Percentiles rank a stretch among this genome's conserved stretches.
phyloP scores from a whole-genome alignment of 1,284 basidiomycete genomes.

The Apiotrichum porosum region DNA sequence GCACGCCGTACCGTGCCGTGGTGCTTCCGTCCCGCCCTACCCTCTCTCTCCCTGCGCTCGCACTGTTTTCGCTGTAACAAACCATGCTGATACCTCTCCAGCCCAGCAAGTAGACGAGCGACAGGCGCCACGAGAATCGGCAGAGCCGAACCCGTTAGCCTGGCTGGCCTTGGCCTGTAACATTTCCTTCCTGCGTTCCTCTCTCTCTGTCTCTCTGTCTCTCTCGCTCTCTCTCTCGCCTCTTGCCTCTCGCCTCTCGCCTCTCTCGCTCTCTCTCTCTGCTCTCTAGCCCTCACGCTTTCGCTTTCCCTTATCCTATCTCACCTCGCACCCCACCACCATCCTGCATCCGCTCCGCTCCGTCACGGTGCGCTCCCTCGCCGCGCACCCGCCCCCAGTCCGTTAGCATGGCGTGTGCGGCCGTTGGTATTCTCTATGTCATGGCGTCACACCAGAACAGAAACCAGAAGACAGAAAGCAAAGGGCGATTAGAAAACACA shows the following conservation, averaged over 20 bases:
- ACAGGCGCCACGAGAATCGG: neutral
- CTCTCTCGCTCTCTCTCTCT: no score
- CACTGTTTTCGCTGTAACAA: no score
- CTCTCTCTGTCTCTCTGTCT: neutral
- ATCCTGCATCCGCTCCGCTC: neutral
- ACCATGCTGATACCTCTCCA: constrained; percentile 33
- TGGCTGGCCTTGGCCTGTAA: no score
- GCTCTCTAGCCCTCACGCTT: no score
- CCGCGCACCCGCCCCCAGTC: no score
- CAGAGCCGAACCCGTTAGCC: neutral
- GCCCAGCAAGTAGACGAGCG: neutral
- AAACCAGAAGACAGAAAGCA: neutral
- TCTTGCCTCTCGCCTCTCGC: neutral
- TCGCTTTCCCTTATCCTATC: no score
- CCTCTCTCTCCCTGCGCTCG: no score
- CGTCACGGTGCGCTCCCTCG: no score
- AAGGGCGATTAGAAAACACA: neutral
- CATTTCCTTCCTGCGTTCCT: neutral
- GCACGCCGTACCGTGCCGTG: no score
- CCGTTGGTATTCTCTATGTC: neutral
- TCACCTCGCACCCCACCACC: no score
- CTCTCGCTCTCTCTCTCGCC: no score
- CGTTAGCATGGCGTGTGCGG: neutral
- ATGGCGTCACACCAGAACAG: neutral
- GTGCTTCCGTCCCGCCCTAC: no score